Conservation (phyloP, 164 flowering plant species). For the Stephania yunnanensis region DNA sequence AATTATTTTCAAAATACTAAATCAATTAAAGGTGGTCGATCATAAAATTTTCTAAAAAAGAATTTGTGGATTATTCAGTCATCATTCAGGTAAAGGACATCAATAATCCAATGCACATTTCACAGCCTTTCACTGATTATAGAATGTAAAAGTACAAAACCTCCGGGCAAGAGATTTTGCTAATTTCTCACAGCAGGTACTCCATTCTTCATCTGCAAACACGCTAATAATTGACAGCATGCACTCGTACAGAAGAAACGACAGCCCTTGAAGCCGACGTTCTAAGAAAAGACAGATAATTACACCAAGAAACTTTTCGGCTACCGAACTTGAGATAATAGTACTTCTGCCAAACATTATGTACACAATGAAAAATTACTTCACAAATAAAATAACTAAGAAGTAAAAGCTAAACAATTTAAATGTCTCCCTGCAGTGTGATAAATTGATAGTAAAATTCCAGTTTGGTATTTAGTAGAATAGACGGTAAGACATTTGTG, state of each 20-base stretch:
- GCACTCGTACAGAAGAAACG: slow-evolving; percentile 44
- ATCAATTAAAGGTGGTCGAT: neutral
- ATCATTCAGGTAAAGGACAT: neutral
- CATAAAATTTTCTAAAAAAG: neutral
- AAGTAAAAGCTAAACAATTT: neutral
- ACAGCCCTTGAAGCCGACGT: slow-evolving; percentile 57
- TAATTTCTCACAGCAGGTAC: slow-evolving; percentile 44
- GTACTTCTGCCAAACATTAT: slow-evolving; percentile 35
- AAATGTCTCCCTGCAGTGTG: neutral
- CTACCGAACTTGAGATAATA: slow-evolving; percentile 53
- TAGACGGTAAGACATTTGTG: neutral
- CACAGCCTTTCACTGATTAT: too few relatives aligned
- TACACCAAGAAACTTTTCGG: slow-evolving; percentile 45
- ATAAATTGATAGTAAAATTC: neutral
- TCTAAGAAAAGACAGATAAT: slow-evolving; percentile 58
- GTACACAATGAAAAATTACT: neutral
- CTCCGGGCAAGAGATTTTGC: slow-evolving; percentile 64
- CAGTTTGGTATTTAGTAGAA: neutral
- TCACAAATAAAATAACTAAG: neutral
- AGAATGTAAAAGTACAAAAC: slow-evolving; percentile 24
- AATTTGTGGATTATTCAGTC: neutral
- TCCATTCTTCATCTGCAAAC: slow-evolving; percentile 73
- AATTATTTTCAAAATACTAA: neutral
- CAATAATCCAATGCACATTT: too few relatives aligned
- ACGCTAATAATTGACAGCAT: slow-evolving; percentile 45